Evolutionary conservation across 225 moss, liverwort and hornwort genomes (phyloP).

Genomic region (Asterella californica): DNA sequence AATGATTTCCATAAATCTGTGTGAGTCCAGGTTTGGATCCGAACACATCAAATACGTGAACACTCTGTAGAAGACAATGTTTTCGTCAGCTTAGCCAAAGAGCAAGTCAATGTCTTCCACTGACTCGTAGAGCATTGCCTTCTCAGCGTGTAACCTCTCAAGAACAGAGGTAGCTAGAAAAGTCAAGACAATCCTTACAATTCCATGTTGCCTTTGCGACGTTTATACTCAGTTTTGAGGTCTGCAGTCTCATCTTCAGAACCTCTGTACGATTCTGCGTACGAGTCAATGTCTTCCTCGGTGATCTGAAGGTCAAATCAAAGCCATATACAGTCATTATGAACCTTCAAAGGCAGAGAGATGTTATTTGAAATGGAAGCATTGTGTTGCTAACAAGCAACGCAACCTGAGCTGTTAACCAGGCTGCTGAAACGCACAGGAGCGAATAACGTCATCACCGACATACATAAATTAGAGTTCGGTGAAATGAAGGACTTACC

Average conservation of each 20-base stretch:
- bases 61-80: conserved; percentile 43
- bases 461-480: background rate
- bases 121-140: too few species aligned
- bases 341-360: background rate
- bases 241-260: conserved; percentile 68
- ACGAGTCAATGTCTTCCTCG: conserved; percentile 86
- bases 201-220: conserved; percentile 71
- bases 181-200: conserved; percentile 22
- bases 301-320: conserved; percentile 50
- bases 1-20: conserved; percentile 66
- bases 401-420: background rate
- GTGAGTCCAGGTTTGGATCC: conserved; percentile 54
- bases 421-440: too few species aligned
- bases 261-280: conserved; percentile 72
- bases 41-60: conserved; percentile 36
- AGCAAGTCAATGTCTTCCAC: too few species aligned
- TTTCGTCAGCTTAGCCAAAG: background rate
- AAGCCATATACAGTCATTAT: background rate
- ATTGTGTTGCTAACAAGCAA: background rate
- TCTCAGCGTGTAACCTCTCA: too few species aligned
- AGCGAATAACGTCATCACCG: too few species aligned
- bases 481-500: conserved; percentile 27
- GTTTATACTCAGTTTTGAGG: conserved; percentile 51
- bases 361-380: background rate
- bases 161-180: background rate